These are phyloP conservation scores for Leccinum laetum DNA, from an alignment of 1,284 basidiomycete species.

Conservation along the genomic window DNA sequence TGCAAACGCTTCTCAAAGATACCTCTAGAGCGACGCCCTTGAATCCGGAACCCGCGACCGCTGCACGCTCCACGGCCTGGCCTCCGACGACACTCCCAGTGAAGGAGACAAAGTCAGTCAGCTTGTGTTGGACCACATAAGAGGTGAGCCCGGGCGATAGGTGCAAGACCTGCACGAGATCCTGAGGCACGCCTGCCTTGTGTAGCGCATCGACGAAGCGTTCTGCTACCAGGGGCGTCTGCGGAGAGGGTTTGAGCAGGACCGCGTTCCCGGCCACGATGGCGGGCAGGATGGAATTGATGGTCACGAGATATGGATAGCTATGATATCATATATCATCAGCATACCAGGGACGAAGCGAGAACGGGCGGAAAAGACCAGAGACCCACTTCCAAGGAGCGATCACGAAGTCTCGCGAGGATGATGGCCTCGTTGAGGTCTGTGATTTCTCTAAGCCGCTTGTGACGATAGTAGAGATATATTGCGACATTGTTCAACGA, in stretches of 20 bases:
- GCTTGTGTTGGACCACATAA: slow-evolving; percentile 36
- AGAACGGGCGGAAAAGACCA: not conserved
- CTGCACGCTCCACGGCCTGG: slow-evolving; percentile 61
- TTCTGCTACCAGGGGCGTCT: slow-evolving; percentile 53
- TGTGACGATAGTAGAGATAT: too few relatives aligned
- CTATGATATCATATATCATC: slow-evolving; percentile 25
- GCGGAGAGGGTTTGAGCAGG: slow-evolving; percentile 92
- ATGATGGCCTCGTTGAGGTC: too few relatives aligned
- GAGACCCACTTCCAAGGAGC: slow-evolving; percentile 84
- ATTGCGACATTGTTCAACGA: too few relatives aligned
- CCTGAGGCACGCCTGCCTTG: slow-evolving; percentile 75
- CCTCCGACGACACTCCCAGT: slow-evolving; percentile 47
- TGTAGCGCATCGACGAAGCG: slow-evolving; percentile 71
- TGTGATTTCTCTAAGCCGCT: too few relatives aligned
- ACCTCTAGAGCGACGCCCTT: slow-evolving; percentile 82
- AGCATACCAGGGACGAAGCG: not conserved
- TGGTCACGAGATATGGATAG: slow-evolving; percentile 86
- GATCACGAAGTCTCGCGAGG: slow-evolving; percentile 52
- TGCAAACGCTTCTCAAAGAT: slow-evolving; percentile 6
- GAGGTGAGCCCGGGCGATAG: slow-evolving; percentile 68
- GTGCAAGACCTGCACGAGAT: slow-evolving; percentile 81
- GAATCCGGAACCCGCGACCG: slow-evolving; percentile 65
- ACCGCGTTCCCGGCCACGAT: slow-evolving; percentile 89
- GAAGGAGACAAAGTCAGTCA: too few relatives aligned
- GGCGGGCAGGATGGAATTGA: slow-evolving; percentile 91